A percentile compares a stretch with the other conserved stretches of the same genome.
phyloP scores from a whole-genome alignment of 225 moss, liverwort and hornwort genomes.

The Neckera pumila region DNA sequence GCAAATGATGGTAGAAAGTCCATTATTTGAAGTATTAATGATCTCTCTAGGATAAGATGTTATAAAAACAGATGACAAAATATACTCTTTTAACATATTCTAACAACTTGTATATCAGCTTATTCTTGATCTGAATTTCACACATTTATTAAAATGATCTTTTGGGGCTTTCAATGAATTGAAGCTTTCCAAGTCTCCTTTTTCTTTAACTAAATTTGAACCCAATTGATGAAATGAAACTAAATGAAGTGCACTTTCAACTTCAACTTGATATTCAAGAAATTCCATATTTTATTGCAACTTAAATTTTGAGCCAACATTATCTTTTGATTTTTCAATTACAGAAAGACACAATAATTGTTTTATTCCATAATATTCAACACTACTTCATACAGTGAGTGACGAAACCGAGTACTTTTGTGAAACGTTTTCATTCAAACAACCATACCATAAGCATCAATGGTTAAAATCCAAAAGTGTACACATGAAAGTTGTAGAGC shows the following conservation, averaged over 20 bases:
- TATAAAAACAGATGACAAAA: too few species aligned
- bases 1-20: rapidly evolving
- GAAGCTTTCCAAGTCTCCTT: rapidly evolving
- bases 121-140: background rate
- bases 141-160: background rate
- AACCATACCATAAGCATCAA: too few species aligned
- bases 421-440: too few species aligned
- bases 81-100: rapidly evolving
- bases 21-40: too few species aligned
- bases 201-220: rapidly evolving
- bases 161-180: background rate
- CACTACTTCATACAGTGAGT: background rate
- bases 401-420: too few species aligned
- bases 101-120: background rate
- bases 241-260: background rate
- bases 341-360: background rate
- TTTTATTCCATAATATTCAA: background rate
- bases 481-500: too few species aligned
- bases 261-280: background rate
- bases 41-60: background rate
- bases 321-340: background rate
- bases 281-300: background rate
- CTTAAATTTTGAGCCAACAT: background rate
- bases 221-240: rapidly evolving
- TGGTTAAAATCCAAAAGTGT: too few species aligned